phyloP scores from a whole-genome alignment of 108 stramenopile genomes.

The Skeletonema menzelii region DNA sequence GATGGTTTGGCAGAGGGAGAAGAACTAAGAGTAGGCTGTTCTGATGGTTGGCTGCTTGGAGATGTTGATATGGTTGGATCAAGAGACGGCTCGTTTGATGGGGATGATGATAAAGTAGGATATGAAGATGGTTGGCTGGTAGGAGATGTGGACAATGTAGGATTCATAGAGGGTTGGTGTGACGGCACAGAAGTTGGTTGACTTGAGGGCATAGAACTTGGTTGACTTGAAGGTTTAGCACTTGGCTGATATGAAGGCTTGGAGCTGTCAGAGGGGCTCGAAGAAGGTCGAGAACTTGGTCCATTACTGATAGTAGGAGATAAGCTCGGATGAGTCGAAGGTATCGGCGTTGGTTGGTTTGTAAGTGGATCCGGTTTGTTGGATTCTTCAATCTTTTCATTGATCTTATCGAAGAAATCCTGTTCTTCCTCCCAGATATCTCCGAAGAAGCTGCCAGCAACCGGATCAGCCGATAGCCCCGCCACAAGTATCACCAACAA shows the following conservation, averaged over 20 bases:
- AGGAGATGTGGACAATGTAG: not conserved
- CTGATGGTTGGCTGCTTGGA: slow-evolving; percentile 7
- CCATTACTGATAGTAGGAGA: not conserved
- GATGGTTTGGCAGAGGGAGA: not conserved
- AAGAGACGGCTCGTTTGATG: slow-evolving; percentile 13
- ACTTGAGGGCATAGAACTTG: not conserved
- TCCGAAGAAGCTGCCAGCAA: not conserved
- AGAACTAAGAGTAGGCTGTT: not conserved
- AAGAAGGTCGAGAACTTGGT: slow-evolving; percentile 5
- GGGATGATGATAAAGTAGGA: not conserved
- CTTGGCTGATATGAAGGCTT: not conserved
- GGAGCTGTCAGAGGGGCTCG: slow-evolving; percentile 1
- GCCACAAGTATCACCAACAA: not conserved
- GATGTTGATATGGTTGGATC: slow-evolving; percentile 17
- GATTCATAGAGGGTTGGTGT: not conserved
- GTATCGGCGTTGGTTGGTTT: not conserved
- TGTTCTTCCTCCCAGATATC: slow-evolving; percentile 13
- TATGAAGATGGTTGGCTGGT: not conserved
- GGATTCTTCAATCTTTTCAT: slow-evolving; percentile 14
- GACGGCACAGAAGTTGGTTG: not conserved
- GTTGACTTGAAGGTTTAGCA: not conserved
- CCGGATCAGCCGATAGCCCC: not conserved
- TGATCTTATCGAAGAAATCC: slow-evolving; percentile 3
- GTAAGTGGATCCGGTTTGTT: slow-evolving; percentile 2
- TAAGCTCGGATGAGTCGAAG: slow-evolving; percentile 4